Evolutionary conservation across 495 filamentous ascomycete species (phyloP), one percentile per base, ranked within the genome.

Genomic region (Penicillium diatomitis): DNA sequence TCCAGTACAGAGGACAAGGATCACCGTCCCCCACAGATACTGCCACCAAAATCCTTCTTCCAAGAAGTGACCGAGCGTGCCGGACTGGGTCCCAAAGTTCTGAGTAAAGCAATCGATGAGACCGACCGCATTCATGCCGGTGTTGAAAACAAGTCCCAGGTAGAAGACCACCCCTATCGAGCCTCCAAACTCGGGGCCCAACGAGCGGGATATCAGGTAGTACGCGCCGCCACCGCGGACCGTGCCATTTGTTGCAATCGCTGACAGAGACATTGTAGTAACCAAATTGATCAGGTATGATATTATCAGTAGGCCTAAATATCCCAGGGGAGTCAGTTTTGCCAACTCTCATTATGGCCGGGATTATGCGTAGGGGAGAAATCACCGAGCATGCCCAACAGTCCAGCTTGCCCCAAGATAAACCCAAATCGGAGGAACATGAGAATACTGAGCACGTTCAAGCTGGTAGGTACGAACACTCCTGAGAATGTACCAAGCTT

Each of bases 161-260:
- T 91, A 95, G 62, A 94, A 91, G 6, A 95, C 82, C n/a, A 94
- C 67, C 3, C 88, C 88, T 44, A 95, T 95, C 4, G 85, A 87
- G n/a, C 88, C 88, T 32, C 88, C 88, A 60, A 95, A 95, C 54
- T 95, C 88, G 8, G 88, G 88, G 4, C 88, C 88, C 12, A 95
- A 67, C 32, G 86, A 89, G 45, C 88, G 80, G 9, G 88, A 94
- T 44, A 95, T 95, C 46, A 95, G 67, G 53, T 91, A 95, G 60
- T 95, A 95, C 30, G 88, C 88, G 38, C 88, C 88, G 9, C 88
- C 88, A 32, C 88, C 88, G 50, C 87, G 81, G 49, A 95, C 88
- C 36, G 88, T 90, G 29, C 88, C 88, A 67, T 95, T 95, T 9
- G 87, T 88, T 31, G 88, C 89, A 61, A 95, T 90, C 20, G 88